phyloP scores from a whole-genome alignment of 2,329 filamentous ascomycete genomes.

The Scytalidium sp. region DNA sequence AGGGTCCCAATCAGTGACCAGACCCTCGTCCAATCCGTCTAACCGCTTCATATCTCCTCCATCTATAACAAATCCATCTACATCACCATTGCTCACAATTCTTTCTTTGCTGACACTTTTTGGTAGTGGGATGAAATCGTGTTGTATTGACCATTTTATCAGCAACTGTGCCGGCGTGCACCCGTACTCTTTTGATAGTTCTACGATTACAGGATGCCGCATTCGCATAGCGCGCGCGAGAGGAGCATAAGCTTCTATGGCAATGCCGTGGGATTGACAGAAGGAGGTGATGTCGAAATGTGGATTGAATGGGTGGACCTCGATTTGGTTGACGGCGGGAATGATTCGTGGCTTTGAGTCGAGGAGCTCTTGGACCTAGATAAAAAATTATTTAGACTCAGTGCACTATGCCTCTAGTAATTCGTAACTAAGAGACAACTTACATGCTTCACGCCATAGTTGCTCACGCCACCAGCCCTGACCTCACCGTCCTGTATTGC shows the following conservation, averaged over 20 bases:
- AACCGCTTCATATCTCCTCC: conserved; percentile 60
- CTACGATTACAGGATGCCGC: conserved; percentile 59
- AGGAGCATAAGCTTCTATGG: conserved; percentile 78
- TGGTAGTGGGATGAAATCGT: conserved; percentile 69
- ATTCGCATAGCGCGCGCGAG: conserved; percentile 70
- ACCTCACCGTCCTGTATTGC: conserved; percentile 70
- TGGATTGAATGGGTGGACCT: conserved; percentile 81
- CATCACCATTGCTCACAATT: conserved; percentile 61
- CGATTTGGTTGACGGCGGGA: conserved; percentile 76
- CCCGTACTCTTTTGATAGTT: conserved; percentile 63
- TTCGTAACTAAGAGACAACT: too few relatives aligned
- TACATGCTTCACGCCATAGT: conserved; percentile 73
- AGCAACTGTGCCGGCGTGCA: conserved; percentile 73
- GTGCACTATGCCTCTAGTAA: too few relatives aligned
- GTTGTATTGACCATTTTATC: conserved; percentile 74
- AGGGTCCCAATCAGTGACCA: conserved; percentile 67
- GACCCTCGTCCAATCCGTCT: conserved; percentile 66
- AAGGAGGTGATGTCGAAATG: conserved; percentile 62
- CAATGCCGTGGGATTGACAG: conserved; percentile 63
- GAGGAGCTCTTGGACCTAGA: conserved; percentile 25
- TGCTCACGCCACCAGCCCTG: conserved; percentile 70
- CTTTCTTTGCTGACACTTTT: conserved; percentile 65
- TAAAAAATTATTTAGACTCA: too few relatives aligned
- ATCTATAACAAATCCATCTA: conserved; percentile 59
- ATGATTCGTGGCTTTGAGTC: conserved; percentile 45